Conservation (phyloP, 352 stramenopile species). For the Phytophthora macrochlamydospora region DNA sequence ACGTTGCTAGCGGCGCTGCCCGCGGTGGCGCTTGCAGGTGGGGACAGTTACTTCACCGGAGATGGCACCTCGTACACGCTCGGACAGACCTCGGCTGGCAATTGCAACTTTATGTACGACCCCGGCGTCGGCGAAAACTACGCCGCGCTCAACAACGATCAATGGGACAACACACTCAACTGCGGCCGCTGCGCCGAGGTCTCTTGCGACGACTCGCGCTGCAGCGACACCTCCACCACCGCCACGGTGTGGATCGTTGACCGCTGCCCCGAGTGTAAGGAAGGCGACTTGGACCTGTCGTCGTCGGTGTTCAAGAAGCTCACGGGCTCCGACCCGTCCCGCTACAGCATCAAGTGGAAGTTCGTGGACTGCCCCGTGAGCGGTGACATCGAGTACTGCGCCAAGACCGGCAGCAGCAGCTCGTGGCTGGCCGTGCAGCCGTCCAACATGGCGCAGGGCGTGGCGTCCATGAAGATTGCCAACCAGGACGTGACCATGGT, state of each 20-base stretch:
- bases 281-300: constrained; percentile 65
- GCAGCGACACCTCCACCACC: constrained; percentile 42
- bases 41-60: constrained; percentile 39
- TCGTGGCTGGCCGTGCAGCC: constrained; percentile 54
- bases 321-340: constrained; percentile 44
- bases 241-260: constrained; percentile 67
- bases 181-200: constrained; percentile 77
- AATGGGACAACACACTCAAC: constrained; percentile 61
- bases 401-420: constrained; percentile 54
- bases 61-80: constrained; percentile 67
- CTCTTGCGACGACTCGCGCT: constrained; percentile 54
- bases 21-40: constrained; percentile 11
- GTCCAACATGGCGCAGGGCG: constrained; percentile 40
- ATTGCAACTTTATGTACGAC: constrained; percentile 78
- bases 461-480: constrained; percentile 46
- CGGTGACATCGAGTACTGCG: constrained; percentile 53
- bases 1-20: constrained; percentile 14
- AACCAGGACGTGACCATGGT: constrained; percentile 69
- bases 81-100: constrained; percentile 41
- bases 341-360: constrained; percentile 53
- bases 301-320: constrained; percentile 49
- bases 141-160: constrained; percentile 63
- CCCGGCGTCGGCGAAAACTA: constrained; percentile 50
- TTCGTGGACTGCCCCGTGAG: constrained; percentile 54
- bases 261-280: constrained; percentile 65